Evolutionary conservation across 2,329 filamentous ascomycete species (phyloP), one percentile per base, ranked within the genome.

Genomic region (Emydomyces testavorans): DNA sequence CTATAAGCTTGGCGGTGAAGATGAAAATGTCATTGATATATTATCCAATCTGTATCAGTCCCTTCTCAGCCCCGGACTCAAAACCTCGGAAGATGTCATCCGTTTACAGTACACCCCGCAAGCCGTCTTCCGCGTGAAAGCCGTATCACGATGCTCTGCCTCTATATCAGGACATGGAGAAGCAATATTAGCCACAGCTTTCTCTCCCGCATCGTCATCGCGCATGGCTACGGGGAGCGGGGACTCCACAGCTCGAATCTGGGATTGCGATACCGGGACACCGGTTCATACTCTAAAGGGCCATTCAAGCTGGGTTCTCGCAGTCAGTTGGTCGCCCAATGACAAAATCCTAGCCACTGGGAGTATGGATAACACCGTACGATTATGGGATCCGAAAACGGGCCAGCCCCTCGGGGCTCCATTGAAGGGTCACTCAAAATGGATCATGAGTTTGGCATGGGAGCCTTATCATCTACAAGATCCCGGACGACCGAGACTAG

Each of bases 211-310:
- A 31, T 80, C 77, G 5, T 90, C 85, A 21, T 79, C 80, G 8
- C 76, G 82, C 50, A 76, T 95, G 65, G 89, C 88, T 0, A 94
- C 86, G 1, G 92, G 90, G 0, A 87, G 83, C 52, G 92, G 92
- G 39, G 92, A 98, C 61, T 83, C 83, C 56, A 95, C 89, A 1
- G 90, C 89, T 0, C 74, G 90, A 49, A 82, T 96, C 69, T 95
- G 87, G 87, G 89, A 98, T 60, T 89, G 87, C 41, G 86, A 95
- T 59, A 95, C 88, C 0, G 89, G 89, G 40, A 95, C 53, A 4
- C 53, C 53, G 2, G 28, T 53, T 2, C 78, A 85, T 65, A 96
- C 88, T 0, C 69, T 96, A 41, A 83, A 86, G 57, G 88, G 88
- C 0, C 92, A 96, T 65, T 82, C 82, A 1, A 83, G 83, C 52